These are phyloP conservation scores for Malus fusca DNA, from an alignment of 306 rosid genomes.

Conservation along the genomic window DNA sequence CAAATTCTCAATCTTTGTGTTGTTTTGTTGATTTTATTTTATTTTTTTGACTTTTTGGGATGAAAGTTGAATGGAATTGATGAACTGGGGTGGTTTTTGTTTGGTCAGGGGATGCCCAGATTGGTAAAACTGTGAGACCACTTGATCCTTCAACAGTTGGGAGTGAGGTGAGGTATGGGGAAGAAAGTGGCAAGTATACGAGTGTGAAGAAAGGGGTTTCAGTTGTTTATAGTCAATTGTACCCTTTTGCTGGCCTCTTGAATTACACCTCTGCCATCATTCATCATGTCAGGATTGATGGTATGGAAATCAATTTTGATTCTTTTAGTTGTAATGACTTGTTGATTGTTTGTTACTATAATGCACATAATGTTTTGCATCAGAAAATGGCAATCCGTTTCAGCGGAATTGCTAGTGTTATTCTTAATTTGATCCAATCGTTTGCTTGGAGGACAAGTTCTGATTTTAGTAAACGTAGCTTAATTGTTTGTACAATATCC, in stretches of 20 bases:
- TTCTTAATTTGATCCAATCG: too few relatives aligned
- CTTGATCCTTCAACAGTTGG: conserved; percentile 54
- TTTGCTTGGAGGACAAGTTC: too few relatives aligned
- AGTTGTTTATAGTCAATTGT: conserved; percentile 62
- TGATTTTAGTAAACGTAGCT: too few relatives aligned
- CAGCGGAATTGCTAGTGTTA: too few relatives aligned
- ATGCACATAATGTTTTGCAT: too few relatives aligned
- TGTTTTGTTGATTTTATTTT: not conserved
- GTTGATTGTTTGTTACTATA: too few relatives aligned
- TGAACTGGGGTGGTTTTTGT: conserved; percentile 17
- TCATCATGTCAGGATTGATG: conserved; percentile 78
- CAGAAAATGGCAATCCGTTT: too few relatives aligned
- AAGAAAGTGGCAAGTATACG: conserved; percentile 58
- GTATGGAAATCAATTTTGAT: conserved; percentile 23
- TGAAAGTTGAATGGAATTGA: not conserved
- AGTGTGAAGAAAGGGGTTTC: conserved; percentile 48
- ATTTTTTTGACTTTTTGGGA: not conserved
- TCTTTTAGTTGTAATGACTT: not conserved
- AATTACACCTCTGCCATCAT: conserved; percentile 89
- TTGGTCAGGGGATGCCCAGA: conserved; percentile 76
- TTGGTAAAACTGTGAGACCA: conserved; percentile 65
- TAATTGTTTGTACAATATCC: too few relatives aligned
- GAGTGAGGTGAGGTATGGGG: conserved; percentile 77
- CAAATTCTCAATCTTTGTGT: not conserved
- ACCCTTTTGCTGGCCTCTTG: conserved; percentile 73